Evolutionary conservation across 768 basidiomycete genomes (phyloP).

Genomic region (Tulasnella calospora): DNA sequence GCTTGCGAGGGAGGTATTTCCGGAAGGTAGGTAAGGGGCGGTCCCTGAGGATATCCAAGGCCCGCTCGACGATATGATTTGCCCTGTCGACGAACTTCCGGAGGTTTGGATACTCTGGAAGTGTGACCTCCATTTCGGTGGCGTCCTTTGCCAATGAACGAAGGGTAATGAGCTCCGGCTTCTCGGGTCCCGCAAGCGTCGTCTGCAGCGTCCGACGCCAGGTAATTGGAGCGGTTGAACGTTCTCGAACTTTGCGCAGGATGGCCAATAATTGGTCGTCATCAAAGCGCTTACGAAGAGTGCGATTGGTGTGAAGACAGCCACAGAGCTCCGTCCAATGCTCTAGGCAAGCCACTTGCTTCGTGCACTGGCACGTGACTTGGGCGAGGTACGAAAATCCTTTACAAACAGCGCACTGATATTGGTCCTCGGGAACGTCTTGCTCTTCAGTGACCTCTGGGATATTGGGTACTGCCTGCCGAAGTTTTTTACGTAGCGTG

Average conservation of each 20-base stretch:
- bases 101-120: slow-evolving; percentile 66
- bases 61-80: slow-evolving; percentile 48
- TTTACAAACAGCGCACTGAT: slow-evolving; percentile 92
- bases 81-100: slow-evolving; percentile 75
- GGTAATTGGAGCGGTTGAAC: slow-evolving; percentile 63
- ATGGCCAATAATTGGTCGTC: slow-evolving; percentile 71
- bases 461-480: slow-evolving; percentile 48
- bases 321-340: slow-evolving; percentile 75
- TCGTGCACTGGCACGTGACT: slow-evolving; percentile 71
- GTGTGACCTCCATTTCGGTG: slow-evolving; percentile 71
- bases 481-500: slow-evolving; percentile 56
- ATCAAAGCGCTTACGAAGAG: slow-evolving; percentile 73
- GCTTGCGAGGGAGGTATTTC: slow-evolving; percentile 23
- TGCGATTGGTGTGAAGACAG: slow-evolving; percentile 52
- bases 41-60: not conserved
- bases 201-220: slow-evolving; percentile 72
- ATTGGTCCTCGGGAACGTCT: slow-evolving; percentile 88
- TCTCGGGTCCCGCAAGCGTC: slow-evolving; percentile 59
- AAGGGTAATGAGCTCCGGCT: slow-evolving; percentile 70
- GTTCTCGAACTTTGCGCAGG: slow-evolving; percentile 58
- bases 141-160: slow-evolving; percentile 82
- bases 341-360: slow-evolving; percentile 76
- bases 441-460: slow-evolving; percentile 67
- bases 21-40: slow-evolving; percentile 29
- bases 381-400: slow-evolving; percentile 93